Evolutionary conservation across 2,329 filamentous ascomycete genomes (phyloP).

Genomic region (Shiraia sp.): DNA sequence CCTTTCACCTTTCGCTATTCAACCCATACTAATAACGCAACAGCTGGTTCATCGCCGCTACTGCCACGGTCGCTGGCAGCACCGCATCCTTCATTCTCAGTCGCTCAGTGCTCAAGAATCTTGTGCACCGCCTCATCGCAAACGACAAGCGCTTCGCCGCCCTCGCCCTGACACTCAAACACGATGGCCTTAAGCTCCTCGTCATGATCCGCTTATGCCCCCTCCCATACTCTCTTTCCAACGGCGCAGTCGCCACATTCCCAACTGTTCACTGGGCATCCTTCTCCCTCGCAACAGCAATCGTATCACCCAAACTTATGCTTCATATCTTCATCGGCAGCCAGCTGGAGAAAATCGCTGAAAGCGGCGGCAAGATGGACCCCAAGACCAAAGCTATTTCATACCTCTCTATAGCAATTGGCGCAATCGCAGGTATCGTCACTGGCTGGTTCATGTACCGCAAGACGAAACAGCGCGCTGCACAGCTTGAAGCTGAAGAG

Average conservation of each 20-base stretch:
- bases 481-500: constrained; percentile 53
- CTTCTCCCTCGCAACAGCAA: constrained; percentile 80
- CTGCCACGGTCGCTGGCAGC: constrained; percentile 77
- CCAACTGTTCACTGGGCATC: constrained; percentile 77
- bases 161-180: constrained; percentile 81
- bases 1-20: no score
- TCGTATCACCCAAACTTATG: constrained; percentile 83
- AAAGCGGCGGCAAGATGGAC: constrained; percentile 82
- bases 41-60: constrained; percentile 83
- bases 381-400: constrained; percentile 76
- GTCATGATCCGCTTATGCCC: constrained; percentile 93
- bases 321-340: constrained; percentile 92
- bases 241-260: constrained; percentile 92
- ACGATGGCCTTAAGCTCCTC: constrained; percentile 85
- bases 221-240: constrained; percentile 88
- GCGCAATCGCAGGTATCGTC: constrained; percentile 69
- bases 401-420: constrained; percentile 77
- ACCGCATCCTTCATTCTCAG: constrained; percentile 79
- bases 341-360: constrained; percentile 79
- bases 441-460: constrained; percentile 88
- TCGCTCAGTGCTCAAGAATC: constrained; percentile 74
- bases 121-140: constrained; percentile 80
- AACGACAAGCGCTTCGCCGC: constrained; percentile 87
- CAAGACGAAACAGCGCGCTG: constrained; percentile 56
- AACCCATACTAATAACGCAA: constrained; percentile 4